Percentiles rank a stretch among this genome's conserved stretches.
phyloP scores from a whole-genome alignment of 331 rosid genomes.

The Dryas integrifolia region DNA sequence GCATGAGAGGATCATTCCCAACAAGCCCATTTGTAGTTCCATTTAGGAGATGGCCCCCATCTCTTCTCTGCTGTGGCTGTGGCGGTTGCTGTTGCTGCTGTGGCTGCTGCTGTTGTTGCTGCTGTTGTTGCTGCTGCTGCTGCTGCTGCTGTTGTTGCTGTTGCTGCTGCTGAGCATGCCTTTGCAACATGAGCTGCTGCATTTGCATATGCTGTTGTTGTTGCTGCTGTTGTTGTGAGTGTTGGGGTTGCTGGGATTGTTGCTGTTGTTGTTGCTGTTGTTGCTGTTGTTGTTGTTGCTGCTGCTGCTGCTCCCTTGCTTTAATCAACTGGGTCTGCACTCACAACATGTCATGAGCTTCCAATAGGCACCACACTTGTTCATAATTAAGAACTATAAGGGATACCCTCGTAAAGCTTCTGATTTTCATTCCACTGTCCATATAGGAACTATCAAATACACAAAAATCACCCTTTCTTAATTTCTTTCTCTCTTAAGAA shows the following conservation, averaged over 20 bases:
- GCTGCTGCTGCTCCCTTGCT: conserved; percentile 88
- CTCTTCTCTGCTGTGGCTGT: conserved; percentile 76
- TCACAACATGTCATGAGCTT: conserved; percentile 35
- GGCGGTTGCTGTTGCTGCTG: conserved; percentile 41
- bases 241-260: conserved; percentile 53
- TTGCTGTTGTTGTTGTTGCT: conserved; percentile 33
- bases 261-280: conserved; percentile 37
- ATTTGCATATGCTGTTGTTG: conserved; percentile 91
- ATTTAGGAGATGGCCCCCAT: conserved; percentile 74
- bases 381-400: neutral
- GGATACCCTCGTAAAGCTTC: conserved; percentile 11
- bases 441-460: neutral
- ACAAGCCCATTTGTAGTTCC: conserved; percentile 82
- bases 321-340: conserved; percentile 80
- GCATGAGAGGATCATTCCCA: conserved; percentile 67
- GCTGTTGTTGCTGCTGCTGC: conserved; percentile 51
- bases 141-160: conserved; percentile 55
- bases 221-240: conserved; percentile 55
- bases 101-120: conserved; percentile 39
- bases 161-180: conserved; percentile 80
- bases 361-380: conserved; percentile 15
- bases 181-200: conserved; percentile 75
- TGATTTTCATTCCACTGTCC: conserved; percentile 17
- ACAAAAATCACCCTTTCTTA: neutral
- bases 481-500: neutral